Conservation (phyloP, 1,139 yeast genomes). For the Saccharomyces hybrid region DNA sequence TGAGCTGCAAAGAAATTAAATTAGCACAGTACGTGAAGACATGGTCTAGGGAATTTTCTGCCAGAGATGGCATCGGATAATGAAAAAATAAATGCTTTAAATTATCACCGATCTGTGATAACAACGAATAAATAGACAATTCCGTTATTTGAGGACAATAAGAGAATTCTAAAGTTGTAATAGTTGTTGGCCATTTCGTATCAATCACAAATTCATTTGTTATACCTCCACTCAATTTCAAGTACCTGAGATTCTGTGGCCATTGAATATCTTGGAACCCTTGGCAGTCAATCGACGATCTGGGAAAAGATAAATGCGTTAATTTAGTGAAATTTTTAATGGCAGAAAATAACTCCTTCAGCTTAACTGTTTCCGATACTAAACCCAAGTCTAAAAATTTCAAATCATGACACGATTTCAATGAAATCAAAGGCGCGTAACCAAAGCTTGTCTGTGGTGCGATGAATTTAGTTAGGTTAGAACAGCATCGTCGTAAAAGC, state of each 20-base stretch:
- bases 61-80: slow-evolving; percentile 83
- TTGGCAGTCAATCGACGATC: slow-evolving; percentile 75
- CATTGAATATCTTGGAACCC: slow-evolving; percentile 47
- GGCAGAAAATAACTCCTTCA: slow-evolving; percentile 69
- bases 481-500: slow-evolving; percentile 65
- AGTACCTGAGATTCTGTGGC: slow-evolving; percentile 69
- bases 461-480: slow-evolving; percentile 54
- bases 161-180: slow-evolving; percentile 67
- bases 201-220: slow-evolving; percentile 66
- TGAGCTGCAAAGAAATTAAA: slow-evolving; percentile 51
- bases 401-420: slow-evolving; percentile 60
- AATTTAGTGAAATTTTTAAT: slow-evolving; percentile 54
- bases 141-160: slow-evolving; percentile 78
- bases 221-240: slow-evolving; percentile 84
- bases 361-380: slow-evolving; percentile 84
- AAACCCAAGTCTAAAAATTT: slow-evolving; percentile 70
- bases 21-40: slow-evolving; percentile 72
- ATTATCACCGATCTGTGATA: slow-evolving; percentile 57
- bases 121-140: slow-evolving; percentile 51
- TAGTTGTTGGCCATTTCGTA: slow-evolving; percentile 63
- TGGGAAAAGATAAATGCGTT: slow-evolving; percentile 76
- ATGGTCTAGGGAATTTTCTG: slow-evolving; percentile 62
- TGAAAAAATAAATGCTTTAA: slow-evolving; percentile 57
- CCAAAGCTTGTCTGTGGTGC: slow-evolving; percentile 98
- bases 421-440: slow-evolving; percentile 71